Base-by-base conservation (phyloP, 805 yeast species). In the Kregervanrija delftensis region DNA sequence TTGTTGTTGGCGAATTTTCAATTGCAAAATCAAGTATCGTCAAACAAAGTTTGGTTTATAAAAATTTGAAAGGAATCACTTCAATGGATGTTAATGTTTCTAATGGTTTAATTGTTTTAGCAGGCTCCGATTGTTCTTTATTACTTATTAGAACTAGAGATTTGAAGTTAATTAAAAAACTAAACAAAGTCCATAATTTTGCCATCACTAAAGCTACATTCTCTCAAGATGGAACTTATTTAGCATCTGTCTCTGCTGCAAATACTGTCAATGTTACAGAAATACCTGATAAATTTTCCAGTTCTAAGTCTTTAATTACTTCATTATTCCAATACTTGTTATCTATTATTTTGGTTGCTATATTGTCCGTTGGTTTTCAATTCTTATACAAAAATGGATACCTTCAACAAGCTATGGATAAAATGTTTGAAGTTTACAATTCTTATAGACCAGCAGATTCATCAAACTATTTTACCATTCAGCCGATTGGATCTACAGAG, bases 201-300 rank as follows among this genome's bases (percentile, higher is more conserved):
- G 88, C 95, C 22, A 80, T 88, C 42, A 88, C 96, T 0, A 73
- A 76, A 37, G 77, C 86, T 9, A 67, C 77, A 2, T 81, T 87
- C 48, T 81, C 88, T 4, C 82, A 85, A 11, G 72, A 78, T 57
- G 88, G 90, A 8, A 65, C 74, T 41, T 72, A 71, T 44, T 64
- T 87, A 40, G 91, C 87, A 3, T 75, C 87, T 16, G 82, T 79
- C 0, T 82, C 91, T 32, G 95, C 90, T 1, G 86, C 93, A 3
- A 81, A 83, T 49, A 73, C 87, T 1, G 74, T 88, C 30, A 78
- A 74, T 52, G 78, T 87, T 8, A 64, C 81, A 46, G 70, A 68
- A 45, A 60, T 87, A 15, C 90, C 93, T 3, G 65, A 62, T 17
- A 72, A 71, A 16, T 69, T 69, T 48, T 64, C 73, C 1, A 57